Percentiles rank a stretch among this genome's conserved stretches.
Evolutionary conservation across 108 stramenopile genomes (phyloP).

Genomic region (Cyclostephanos tholiformis): DNA sequence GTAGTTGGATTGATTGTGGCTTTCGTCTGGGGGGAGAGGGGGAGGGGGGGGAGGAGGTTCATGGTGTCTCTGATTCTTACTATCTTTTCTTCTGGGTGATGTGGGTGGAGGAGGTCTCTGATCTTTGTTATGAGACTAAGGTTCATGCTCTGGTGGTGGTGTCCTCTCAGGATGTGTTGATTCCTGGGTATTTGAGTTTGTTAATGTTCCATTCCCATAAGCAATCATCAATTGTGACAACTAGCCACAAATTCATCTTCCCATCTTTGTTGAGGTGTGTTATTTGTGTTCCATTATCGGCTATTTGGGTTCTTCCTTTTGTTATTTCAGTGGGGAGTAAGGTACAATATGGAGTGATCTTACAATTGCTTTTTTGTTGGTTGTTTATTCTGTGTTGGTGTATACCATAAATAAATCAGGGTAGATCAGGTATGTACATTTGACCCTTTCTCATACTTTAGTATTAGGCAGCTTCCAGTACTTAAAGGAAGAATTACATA

Average conservation of each 20-base stretch:
- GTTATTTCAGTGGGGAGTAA: neutral
- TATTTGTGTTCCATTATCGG: too few species aligned
- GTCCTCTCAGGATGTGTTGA: neutral
- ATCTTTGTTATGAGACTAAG: neutral
- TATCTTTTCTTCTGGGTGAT: too few species aligned
- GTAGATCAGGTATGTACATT: neutral
- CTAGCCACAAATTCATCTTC: neutral
- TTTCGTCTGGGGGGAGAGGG: too few species aligned
- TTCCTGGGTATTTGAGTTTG: neutral
- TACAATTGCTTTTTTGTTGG: slow-evolving; percentile 21
- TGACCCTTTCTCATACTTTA: too few species aligned
- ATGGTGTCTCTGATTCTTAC: neutral
- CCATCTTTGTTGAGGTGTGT: too few species aligned
- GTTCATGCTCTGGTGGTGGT: neutral
- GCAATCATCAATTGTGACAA: neutral
- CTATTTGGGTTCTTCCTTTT: neutral
- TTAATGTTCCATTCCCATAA: neutral
- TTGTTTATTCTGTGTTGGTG: slow-evolving; percentile 4
- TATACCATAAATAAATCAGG: too few species aligned
- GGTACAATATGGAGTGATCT: slow-evolving; percentile 4
- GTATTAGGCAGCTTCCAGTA: too few species aligned
- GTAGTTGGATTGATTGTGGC: too few species aligned
- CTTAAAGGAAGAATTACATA: too few species aligned
- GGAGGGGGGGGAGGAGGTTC: too few species aligned
- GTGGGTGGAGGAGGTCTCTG: too few species aligned